These are phyloP conservation scores for Zymoseptoria brevis DNA, from an alignment of 2,329 filamentous ascomycete genomes.

Conservation along the genomic window DNA sequence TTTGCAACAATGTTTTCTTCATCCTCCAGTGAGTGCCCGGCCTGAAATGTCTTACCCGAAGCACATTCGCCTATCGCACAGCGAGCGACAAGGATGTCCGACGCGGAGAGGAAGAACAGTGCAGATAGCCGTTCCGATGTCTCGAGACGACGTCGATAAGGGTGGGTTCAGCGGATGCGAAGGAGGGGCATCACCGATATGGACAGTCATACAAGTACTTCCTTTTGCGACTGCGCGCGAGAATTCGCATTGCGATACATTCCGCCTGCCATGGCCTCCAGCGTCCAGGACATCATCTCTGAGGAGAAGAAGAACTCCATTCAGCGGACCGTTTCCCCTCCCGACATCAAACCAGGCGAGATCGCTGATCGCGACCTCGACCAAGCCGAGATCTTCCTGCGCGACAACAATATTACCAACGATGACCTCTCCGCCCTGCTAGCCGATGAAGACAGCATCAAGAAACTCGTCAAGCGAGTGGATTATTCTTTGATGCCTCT, in stretches of 20 bases:
- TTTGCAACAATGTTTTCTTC: background rate
- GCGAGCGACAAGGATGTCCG: background rate
- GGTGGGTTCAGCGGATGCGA: background rate
- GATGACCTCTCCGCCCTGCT: constrained; percentile 40
- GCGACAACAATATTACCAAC: constrained; percentile 40
- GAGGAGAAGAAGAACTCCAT: background rate
- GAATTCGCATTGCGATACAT: background rate
- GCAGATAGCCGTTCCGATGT: background rate
- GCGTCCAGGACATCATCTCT: background rate
- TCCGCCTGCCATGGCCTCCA: background rate
- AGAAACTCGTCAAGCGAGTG: constrained; percentile 37
- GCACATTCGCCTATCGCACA: background rate
- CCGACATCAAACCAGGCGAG: constrained; percentile 25
- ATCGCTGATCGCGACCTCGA: constrained; percentile 34
- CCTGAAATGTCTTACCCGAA: background rate
- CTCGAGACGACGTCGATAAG: background rate
- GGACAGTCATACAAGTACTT: background rate
- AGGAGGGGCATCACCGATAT: background rate
- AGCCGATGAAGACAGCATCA: constrained; percentile 33
- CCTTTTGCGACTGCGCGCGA: background rate
- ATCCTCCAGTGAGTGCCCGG: background rate
- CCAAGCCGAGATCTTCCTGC: constrained; percentile 43
- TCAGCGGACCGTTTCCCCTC: constrained; percentile 6
- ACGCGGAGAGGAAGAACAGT: background rate
- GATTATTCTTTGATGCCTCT: constrained; percentile 46